A percentile compares a stretch with the other conserved stretches of the same genome.
Conservation (phyloP, 2,329 filamentous ascomycete species). For the Sarocladium strictum region DNA sequence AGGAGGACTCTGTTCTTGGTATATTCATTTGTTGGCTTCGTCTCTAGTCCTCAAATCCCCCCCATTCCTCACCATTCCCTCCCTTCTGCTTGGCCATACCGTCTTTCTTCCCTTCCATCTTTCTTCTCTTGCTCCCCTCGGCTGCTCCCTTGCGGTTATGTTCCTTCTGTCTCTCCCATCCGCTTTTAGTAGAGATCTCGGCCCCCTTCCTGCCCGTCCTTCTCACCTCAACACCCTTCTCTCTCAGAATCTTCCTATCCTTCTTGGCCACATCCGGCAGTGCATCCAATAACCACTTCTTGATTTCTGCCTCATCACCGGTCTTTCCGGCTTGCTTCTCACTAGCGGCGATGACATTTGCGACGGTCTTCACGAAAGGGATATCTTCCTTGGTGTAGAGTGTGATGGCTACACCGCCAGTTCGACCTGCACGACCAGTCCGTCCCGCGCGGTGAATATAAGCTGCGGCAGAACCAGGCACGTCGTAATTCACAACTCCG, state of each 20-base stretch:
- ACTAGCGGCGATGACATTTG: conserved; percentile 82
- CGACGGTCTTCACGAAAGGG: conserved; percentile 80
- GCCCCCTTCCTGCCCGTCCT: conserved; percentile 36
- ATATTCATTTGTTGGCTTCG: background rate
- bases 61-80: conserved; percentile 32
- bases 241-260: conserved; percentile 76
- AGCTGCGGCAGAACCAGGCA: conserved; percentile 80
- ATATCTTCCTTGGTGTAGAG: conserved; percentile 96
- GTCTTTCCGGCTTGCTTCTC: conserved; percentile 61
- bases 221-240: conserved; percentile 72
- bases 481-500: conserved; percentile 95
- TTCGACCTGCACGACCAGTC: conserved; percentile 80
- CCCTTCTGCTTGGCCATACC: conserved; percentile 16
- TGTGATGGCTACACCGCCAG: conserved; percentile 85
- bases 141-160: conserved; percentile 61
- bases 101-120: conserved; percentile 25
- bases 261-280: conserved; percentile 79
- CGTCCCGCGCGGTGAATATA: conserved; percentile 93
- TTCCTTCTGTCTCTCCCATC: conserved; percentile 64
- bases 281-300: conserved; percentile 83
- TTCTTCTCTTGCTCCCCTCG: conserved; percentile 52
- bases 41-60: conserved; percentile 39
- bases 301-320: conserved; percentile 53
- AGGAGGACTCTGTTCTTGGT: too few relatives aligned
- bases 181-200: conserved; percentile 78